Base-by-base conservation (phyloP, 306 rosid genomes). In the Casuarina equisetifolia region DNA sequence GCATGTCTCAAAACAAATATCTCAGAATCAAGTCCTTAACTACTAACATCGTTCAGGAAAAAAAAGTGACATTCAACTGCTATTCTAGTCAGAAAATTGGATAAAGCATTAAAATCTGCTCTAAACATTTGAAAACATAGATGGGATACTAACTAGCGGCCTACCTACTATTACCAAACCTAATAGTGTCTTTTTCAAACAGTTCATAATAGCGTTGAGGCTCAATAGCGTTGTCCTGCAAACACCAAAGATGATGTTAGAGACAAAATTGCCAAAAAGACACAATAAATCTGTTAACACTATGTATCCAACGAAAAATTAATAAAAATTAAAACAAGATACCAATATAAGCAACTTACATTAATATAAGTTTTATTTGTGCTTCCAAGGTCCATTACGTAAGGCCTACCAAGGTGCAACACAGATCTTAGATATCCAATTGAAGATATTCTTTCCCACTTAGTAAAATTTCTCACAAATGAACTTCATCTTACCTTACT, bases 301-400 rank as follows among this genome's bases (percentile, higher is more conserved):
- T 51, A 73, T 62, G 44, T 20, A 77, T 69, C 72, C 74, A 81
- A 46, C 64, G 72, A 62, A 55, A 69, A 70, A 16, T 11, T 13
- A n/a, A 53, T 19, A 75, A 6, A 51, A 69, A 36, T 74, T 32
- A 11, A 74, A 50, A 54, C 57, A 66, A 66, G 73, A 49, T 38
- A 53, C 72, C 73, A 74, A 78, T 20, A 50, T 64, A 64, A 78
- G 16, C 73, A 44, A 85, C 97, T 89, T 84, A 91, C 99, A 76
- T 95, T 95, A 69, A 95, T n/a, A 44, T 84, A 91, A 61, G 99
- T 92, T 87, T 95, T 95, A 85, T 95, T 95, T 75, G 99, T 95
- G 91, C 99, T 95, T 86, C 99, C 99, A 3, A 95, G 97, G 80
- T 95, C 99, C 99, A 92, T 95, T 74, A 95, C 17, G 84, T 95